Base-by-base conservation (phyloP, 2,329 filamentous ascomycete genomes). In the Colletotrichum trifolii region DNA sequence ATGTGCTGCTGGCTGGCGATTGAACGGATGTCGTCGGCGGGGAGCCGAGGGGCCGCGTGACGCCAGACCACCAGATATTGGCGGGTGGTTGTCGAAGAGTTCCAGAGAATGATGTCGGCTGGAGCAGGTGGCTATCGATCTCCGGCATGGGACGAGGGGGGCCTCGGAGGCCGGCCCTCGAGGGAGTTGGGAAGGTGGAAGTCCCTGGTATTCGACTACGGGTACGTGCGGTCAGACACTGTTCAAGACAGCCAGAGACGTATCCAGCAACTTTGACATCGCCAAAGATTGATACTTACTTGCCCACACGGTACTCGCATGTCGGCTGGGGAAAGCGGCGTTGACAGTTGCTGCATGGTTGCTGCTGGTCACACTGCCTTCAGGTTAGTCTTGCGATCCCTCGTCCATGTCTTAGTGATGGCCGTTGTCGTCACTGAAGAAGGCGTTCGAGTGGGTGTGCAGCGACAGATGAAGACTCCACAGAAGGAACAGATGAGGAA, bases 281-380 rank as follows among this genome's bases (percentile, higher is more conserved):
- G 6, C 15, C 17, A n/a, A 36, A 45, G 15, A 17, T 11, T 8
- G 17, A 25, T 6, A 68, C 69, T 67, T 59, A 76, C 74, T 69
- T 73, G 38, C 56, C 66, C 12, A 66, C 62, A 13, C 70, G 76
- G 68, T 87, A 87, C 67, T 84, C 78, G 71, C 84, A 87, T 7
- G 75, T 69, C 1, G 83, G 83, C 56, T 80, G 82, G 0, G 84
- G 84, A 66, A 83, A 86, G 36, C 84, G 78, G 42, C 84, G 80
- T 33, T 78, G 74, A 68, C 84, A 87, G 69, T 86, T 85, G 47
- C 79, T 80, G 73, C 84, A 86, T 12, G 84, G 84, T 36, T 83
- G 82, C 34, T 81, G 79, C 69, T 85, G 83, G 68, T 85, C 83
- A 71, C 84, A 87, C 84, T 86, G 66, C 33, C 40, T 42, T 15